phyloP scores from a whole-genome alignment of 1,284 basidiomycete genomes.

The Ganoderma leucocontextum region DNA sequence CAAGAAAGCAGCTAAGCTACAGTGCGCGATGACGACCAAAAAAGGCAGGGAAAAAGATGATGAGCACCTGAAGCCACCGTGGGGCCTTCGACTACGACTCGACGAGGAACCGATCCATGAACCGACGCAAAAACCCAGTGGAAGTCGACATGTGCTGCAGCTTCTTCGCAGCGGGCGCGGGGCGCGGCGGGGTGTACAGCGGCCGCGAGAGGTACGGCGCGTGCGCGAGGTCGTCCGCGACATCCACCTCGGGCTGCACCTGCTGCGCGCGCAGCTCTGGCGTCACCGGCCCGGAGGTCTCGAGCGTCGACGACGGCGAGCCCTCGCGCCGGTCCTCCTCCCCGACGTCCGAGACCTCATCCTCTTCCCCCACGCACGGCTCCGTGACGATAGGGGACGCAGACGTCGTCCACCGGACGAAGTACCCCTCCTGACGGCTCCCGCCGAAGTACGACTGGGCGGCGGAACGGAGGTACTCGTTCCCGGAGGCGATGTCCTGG shows the following conservation, averaged over 20 bases:
- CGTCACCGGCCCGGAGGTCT: slow-evolving; percentile 21
- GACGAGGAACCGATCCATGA: slow-evolving; percentile 35
- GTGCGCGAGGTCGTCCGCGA: slow-evolving; percentile 8
- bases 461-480: slow-evolving; percentile 28
- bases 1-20: background rate
- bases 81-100: slow-evolving; percentile 17
- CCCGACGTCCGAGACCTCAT: background rate
- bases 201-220: background rate
- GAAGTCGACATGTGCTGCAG: slow-evolving; percentile 17
- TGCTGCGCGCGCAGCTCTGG: slow-evolving; percentile 26
- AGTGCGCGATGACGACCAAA: background rate
- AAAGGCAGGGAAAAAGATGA: background rate
- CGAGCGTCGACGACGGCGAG: slow-evolving; percentile 21
- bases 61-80: background rate
- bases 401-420: slow-evolving; percentile 10
- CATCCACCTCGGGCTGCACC: slow-evolving; percentile 17
- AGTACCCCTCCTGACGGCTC: slow-evolving; percentile 17
- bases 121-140: slow-evolving; percentile 29
- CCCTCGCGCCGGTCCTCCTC: background rate
- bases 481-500: slow-evolving; percentile 28
- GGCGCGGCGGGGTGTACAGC: background rate
- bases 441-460: slow-evolving; percentile 33
- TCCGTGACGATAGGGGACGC: background rate
- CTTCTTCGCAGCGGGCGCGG: slow-evolving; percentile 11
- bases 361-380: no score